Percentiles rank a stretch among this genome's conserved stretches.
Evolutionary conservation across 768 basidiomycete genomes (phyloP).

Genomic region (Lactarius hengduanensis): DNA sequence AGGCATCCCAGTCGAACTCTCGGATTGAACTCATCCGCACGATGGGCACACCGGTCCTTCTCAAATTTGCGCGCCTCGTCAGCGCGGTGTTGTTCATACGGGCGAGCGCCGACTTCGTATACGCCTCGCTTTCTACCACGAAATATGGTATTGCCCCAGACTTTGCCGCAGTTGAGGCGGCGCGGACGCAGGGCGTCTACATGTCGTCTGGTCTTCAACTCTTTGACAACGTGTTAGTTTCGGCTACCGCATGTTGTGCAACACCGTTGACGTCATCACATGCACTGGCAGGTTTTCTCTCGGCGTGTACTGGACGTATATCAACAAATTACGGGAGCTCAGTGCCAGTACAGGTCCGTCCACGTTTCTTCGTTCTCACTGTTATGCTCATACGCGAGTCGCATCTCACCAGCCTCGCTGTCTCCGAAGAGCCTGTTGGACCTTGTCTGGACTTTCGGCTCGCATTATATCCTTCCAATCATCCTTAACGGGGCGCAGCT

Average conservation of each 20-base stretch:
- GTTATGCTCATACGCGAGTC: not conserved
- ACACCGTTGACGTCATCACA: not conserved
- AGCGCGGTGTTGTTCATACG: conserved; percentile 4
- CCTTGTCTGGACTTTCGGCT: conserved; percentile 1
- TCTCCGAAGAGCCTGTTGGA: not conserved
- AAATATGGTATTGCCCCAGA: not conserved
- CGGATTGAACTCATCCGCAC: not conserved
- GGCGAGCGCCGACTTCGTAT: conserved; percentile 14
- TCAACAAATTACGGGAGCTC: not conserved
- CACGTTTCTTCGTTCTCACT: not conserved
- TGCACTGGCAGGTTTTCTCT: conserved; percentile 11
- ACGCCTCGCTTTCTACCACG: conserved; percentile 1
- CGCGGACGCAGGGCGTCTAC: conserved; percentile 5
- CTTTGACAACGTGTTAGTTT: conserved; percentile 17
- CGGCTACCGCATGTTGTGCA: too few relatives aligned
- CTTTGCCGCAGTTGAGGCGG: not conserved
- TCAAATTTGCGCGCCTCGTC: conserved; percentile 15
- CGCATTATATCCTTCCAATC: conserved; percentile 11
- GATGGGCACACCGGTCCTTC: conserved; percentile 11
- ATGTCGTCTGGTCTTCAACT: conserved; percentile 17
- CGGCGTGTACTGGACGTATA: conserved; percentile 9
- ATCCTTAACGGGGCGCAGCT: conserved; percentile 10
- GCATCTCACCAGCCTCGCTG: not conserved
- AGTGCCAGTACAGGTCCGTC: not conserved
- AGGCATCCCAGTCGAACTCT: conserved; percentile 9